phyloP scores from a whole-genome alignment of 2,329 filamentous ascomycete genomes.

The Ceratocystis destructans region DNA sequence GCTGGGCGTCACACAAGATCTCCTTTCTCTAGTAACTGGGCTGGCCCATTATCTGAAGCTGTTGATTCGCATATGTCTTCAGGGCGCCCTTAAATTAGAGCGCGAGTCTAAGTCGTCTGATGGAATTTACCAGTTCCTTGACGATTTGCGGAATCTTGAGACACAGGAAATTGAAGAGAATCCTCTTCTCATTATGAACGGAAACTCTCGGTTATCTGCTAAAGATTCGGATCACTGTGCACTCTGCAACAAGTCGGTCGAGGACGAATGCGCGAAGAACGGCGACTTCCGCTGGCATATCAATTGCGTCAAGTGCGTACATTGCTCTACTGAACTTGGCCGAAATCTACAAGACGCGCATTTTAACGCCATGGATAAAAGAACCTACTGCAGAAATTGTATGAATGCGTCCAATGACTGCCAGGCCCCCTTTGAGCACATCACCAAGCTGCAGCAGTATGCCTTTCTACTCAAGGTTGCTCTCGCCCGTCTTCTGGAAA shows the following conservation, averaged over 20 bases:
- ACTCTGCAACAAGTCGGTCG: slow-evolving; percentile 71
- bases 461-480: slow-evolving; percentile 86
- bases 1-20: slow-evolving; percentile 88
- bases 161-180: slow-evolving; percentile 53
- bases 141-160: slow-evolving; percentile 63
- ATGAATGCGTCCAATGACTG: slow-evolving; percentile 41
- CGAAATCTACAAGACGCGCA: slow-evolving; percentile 54
- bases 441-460: slow-evolving; percentile 86
- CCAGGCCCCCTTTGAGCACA: slow-evolving; percentile 47
- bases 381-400: slow-evolving; percentile 59
- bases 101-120: slow-evolving; percentile 62
- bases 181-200: slow-evolving; percentile 50
- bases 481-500: slow-evolving; percentile 74
- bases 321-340: slow-evolving; percentile 51
- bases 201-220: slow-evolving; percentile 53
- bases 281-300: slow-evolving; percentile 73
- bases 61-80: slow-evolving; percentile 89
- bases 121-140: slow-evolving; percentile 69
- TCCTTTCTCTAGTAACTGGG: slow-evolving; percentile 93
- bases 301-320: slow-evolving; percentile 63
- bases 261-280: slow-evolving; percentile 75
- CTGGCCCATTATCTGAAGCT: slow-evolving; percentile 96
- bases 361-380: slow-evolving; percentile 53
- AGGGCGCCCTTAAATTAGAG: slow-evolving; percentile 82
- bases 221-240: slow-evolving; percentile 75